Evolutionary conservation across 176 grass and related monocot genomes (phyloP), one percentile per base, ranked within the genome.

Genomic region (Raddia guianensis): DNA sequence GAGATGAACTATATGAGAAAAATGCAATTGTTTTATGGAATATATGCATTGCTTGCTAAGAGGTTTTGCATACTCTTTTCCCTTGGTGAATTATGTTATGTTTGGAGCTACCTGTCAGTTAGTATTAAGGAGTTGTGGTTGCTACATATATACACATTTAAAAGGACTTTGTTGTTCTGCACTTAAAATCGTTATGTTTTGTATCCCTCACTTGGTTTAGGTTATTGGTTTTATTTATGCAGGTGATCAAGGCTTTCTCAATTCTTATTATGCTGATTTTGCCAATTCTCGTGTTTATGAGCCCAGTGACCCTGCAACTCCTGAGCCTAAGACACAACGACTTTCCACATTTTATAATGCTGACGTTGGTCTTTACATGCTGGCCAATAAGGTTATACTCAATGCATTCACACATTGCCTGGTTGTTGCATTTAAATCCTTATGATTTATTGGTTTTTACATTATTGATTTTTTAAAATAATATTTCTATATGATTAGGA

Each of bases 361-460:
- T 77, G 95, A 98, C 33, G 92, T 98, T 58, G 95, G 95, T 60
- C 92, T 98, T 88, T 98, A 95, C 83, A 95, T 98, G 95, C 92
- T 98, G 54, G 95, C 95, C 40, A 98, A 98, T 88, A 98, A 98
- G 88, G 95, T 98, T 74, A 86, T 66, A 54, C 72, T 64, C 12
- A 27, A 33, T 63, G 2, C 43, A 18, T 59, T 78, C 46, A 61
- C 48, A 8, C n/a, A 59, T 49, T 66, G 32, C 43, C 79, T 33
- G 0, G 37, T 40, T 48, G 13, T 57, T 33, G 21, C 66, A 43
- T 48, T 71, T 62, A 70, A 35, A 14, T 83, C 12, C 55, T 62
- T 37, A 35, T 66, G 47, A 32, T 80, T 60, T 5, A 5, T 67
- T 66, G 37, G 46, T 67, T 42, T 68, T 68, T 80, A 46, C 0